Conservation (phyloP, 805 yeast species). For the Isabelozyma pseudorhagii region DNA sequence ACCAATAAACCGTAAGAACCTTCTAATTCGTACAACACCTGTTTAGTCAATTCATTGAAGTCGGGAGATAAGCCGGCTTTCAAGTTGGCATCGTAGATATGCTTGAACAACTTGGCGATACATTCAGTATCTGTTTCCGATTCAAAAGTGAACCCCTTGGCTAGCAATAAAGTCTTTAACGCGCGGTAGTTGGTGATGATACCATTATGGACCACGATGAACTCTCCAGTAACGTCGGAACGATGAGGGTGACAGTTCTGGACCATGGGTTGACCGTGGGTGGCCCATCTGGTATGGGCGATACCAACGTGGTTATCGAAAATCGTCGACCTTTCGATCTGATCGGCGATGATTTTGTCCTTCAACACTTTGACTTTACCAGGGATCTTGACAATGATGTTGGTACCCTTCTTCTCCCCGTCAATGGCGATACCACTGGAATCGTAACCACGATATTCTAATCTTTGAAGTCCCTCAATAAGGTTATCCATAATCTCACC, state of each 20-base stretch:
- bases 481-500: slow-evolving; percentile 90
- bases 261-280: slow-evolving; percentile 91
- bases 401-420: slow-evolving; percentile 74
- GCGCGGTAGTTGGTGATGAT: slow-evolving; percentile 95
- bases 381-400: slow-evolving; percentile 73
- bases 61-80: slow-evolving; percentile 77
- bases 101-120: slow-evolving; percentile 92
- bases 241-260: slow-evolving; percentile 95
- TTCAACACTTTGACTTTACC: slow-evolving; percentile 88
- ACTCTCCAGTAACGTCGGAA: slow-evolving; percentile 79
- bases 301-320: slow-evolving; percentile 90
- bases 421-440: slow-evolving; percentile 96
- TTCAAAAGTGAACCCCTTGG: slow-evolving; percentile 81
- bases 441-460: slow-evolving; percentile 98
- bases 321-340: slow-evolving; percentile 57
- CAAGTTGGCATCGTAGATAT: slow-evolving; percentile 73
- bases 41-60: slow-evolving; percentile 88
- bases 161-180: slow-evolving; percentile 72
- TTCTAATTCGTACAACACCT: slow-evolving; percentile 87
- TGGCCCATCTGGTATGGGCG: slow-evolving; percentile 99
- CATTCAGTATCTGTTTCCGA: slow-evolving; percentile 97
- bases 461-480: slow-evolving; percentile 77
- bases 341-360: slow-evolving; percentile 51
- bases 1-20: slow-evolving; percentile 97
- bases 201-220: slow-evolving; percentile 95